Base-by-base conservation (phyloP, 2,329 filamentous ascomycete genomes). In the Penicillium sp. region DNA sequence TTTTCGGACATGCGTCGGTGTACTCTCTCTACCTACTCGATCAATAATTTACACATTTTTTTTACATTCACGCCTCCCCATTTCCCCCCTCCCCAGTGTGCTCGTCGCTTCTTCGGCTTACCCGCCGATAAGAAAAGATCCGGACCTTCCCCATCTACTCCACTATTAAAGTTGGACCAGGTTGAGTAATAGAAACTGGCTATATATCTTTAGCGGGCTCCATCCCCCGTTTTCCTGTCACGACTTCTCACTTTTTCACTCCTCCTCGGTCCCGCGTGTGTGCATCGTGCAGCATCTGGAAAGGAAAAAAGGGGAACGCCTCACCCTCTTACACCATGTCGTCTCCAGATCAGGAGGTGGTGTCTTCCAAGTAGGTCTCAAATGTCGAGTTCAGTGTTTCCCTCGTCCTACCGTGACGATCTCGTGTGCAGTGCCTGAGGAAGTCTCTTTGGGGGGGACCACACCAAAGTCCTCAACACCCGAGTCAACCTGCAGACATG, bases 51-150 rank as follows among this genome's bases (percentile, higher is more conserved):
- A 18, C 18, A 18, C 18, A 18, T 18, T 18, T 18, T 18, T 18
- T 18, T 18, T 18, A 18, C 18, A 18, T 46, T 39, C 40, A 43
- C 33, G 11, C 26, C 12, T 34, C 35, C 41, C 50, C 37, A 24
- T 34, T 36, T 54, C 11, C 2, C 13, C 29, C 25, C 12, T 8
- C 27, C 28, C 29, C 29, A 32, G 11, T 32, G 3, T 7, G 8
- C 29, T 32, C 29, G 8, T 32, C 29, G 29, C 29, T 7, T 32
- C 8, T 39, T 44, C 42, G 49, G 55, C 49, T 49, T 51, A 45
- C 13, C 39, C 47, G 42, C 52, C 77, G 88, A 91, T 80, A 94
- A 95, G 73, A 82, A 48, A 36, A 25, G 6, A 27, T 26, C 43
- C 35, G 36, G 35, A 32, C 38, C n/a, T 37, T 32, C 29, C 29